Evolutionary conservation across 2,329 filamentous ascomycete species (phyloP).

Genomic region (Rhytidhysteron rufulum): DNA sequence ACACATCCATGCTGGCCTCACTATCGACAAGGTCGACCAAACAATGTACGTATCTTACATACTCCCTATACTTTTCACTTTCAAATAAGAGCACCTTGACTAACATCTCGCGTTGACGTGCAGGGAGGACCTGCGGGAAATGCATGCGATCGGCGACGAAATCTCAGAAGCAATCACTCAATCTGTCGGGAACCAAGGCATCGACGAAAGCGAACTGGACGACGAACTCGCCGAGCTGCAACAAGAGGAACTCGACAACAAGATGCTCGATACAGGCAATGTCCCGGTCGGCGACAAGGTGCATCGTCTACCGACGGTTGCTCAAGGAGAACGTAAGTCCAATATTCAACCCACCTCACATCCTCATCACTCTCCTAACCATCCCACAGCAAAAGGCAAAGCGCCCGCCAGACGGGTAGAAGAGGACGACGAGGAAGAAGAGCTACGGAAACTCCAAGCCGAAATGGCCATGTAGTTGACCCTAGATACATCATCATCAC

Average conservation of each 20-base stretch:
- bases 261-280: conserved; percentile 85
- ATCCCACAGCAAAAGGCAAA: conserved; percentile 41
- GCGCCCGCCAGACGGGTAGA: conserved; percentile 47
- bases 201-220: conserved; percentile 85
- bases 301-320: conserved; percentile 70
- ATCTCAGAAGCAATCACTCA: conserved; percentile 81
- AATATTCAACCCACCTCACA: background rate
- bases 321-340: conserved; percentile 70
- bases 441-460: conserved; percentile 86
- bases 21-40: conserved; percentile 89
- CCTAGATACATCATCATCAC: background rate
- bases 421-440: conserved; percentile 94
- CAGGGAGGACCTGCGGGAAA: conserved; percentile 87
- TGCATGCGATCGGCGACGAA: conserved; percentile 89
- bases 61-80: background rate
- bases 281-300: conserved; percentile 79
- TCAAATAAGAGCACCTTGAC: background rate
- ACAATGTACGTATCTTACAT: conserved; percentile 85
- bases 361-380: background rate
- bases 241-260: conserved; percentile 88
- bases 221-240: conserved; percentile 81
- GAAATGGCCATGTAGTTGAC: conserved; percentile 84
- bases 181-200: conserved; percentile 61
- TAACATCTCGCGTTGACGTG: background rate
- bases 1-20: conserved; percentile 84